These are phyloP conservation scores for Odonthalia washingtoniensis DNA, from an alignment of 31 red algal genomes.

Conservation along the genomic window DNA sequence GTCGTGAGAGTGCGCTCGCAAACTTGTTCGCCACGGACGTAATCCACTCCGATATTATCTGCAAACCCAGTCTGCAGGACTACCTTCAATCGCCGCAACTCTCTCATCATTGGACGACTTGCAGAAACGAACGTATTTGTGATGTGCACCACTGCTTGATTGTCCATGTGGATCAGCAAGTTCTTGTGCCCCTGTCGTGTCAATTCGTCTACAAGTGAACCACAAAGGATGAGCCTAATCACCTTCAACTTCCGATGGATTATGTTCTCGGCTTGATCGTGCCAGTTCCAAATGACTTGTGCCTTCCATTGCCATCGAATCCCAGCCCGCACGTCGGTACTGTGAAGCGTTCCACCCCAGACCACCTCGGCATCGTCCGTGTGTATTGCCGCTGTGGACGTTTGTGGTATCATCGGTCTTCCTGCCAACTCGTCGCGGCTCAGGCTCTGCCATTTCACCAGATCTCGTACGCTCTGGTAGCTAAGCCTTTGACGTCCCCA, in stretches of 20 bases:
- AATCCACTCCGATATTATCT: too few species aligned
- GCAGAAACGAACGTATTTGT: constrained; percentile 26
- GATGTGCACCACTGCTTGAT: constrained; percentile 39
- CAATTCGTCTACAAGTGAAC: not conserved
- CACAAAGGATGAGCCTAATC: not conserved
- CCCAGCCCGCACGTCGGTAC: not conserved
- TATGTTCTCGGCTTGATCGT: constrained; percentile 4
- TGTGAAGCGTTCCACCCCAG: constrained; percentile 16
- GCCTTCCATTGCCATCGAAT: too few species aligned
- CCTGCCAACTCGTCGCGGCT: not conserved
- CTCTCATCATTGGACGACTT: constrained; percentile 24
- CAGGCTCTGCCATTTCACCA: constrained; percentile 19
- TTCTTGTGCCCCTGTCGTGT: not conserved
- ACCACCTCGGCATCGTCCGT: constrained; percentile 25
- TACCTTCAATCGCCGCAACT: constrained; percentile 27
- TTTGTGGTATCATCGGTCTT: not conserved
- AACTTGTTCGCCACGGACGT: too few species aligned
- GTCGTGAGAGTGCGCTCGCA: constrained; percentile 23
- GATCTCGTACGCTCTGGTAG: constrained; percentile 22
- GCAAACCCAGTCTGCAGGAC: constrained; percentile 23
- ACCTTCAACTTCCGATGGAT: constrained; percentile 32
- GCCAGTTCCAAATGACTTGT: constrained; percentile 11
- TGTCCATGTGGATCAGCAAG: not conserved
- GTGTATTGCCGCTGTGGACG: not conserved
- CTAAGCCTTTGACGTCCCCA: not conserved